phyloP scores from a whole-genome alignment of 495 filamentous ascomycete species.

The Massariosphaeria phaeospora region DNA sequence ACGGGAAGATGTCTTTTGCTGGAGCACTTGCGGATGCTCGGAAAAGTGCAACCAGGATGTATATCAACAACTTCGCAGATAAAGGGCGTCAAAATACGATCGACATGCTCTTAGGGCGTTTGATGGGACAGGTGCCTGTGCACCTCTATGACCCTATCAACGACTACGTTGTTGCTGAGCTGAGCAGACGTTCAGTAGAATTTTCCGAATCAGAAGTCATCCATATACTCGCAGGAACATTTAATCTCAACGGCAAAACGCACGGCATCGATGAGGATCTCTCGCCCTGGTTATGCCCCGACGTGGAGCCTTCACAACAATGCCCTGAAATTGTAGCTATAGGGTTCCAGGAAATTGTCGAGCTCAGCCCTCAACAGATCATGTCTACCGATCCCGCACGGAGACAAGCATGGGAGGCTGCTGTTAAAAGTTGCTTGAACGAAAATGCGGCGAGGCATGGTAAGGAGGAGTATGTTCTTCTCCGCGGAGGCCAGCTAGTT shows the following conservation, averaged over 20 bases:
- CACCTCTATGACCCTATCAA: slow-evolving; percentile 90
- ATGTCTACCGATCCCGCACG: slow-evolving; percentile 94
- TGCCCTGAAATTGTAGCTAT: slow-evolving; percentile 78
- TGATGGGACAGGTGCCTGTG: slow-evolving; percentile 78
- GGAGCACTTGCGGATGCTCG: slow-evolving; percentile 92
- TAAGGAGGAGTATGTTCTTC: slow-evolving; percentile 74
- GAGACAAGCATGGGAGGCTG: slow-evolving; percentile 78
- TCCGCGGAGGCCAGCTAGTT: slow-evolving; percentile 91
- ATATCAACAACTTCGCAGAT: slow-evolving; percentile 96
- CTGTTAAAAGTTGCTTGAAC: slow-evolving; percentile 75
- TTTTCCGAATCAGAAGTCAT: slow-evolving; percentile 49
- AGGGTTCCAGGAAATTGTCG: slow-evolving; percentile 96
- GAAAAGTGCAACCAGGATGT: slow-evolving; percentile 87
- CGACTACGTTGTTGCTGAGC: slow-evolving; percentile 74
- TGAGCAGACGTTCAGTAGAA: slow-evolving; percentile 51
- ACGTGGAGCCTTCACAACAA: slow-evolving; percentile 47
- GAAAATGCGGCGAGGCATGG: slow-evolving; percentile 54
- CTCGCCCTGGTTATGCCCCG: slow-evolving; percentile 71
- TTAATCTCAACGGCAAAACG: slow-evolving; percentile 87
- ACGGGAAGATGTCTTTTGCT: slow-evolving; percentile 92
- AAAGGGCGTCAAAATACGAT: slow-evolving; percentile 91
- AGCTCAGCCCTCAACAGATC: slow-evolving; percentile 94
- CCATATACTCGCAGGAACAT: slow-evolving; percentile 78
- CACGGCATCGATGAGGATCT: slow-evolving; percentile 73
- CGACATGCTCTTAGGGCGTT: slow-evolving; percentile 69